Base-by-base conservation (phyloP, 1,284 basidiomycete genomes). In the Apiotrichum siamense region DNA sequence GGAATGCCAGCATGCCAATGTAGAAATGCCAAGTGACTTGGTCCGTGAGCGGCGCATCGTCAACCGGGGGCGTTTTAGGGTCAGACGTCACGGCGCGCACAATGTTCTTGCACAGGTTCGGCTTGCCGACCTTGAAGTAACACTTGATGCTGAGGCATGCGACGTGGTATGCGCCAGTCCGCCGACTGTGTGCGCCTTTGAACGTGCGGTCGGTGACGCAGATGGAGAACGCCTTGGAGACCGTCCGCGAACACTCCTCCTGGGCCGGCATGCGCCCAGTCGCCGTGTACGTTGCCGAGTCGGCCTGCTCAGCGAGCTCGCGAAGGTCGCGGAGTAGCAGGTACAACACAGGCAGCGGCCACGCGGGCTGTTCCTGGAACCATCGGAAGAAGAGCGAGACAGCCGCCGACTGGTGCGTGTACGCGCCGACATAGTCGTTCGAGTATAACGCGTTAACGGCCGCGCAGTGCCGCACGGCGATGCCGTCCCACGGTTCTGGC, bases 81-180 rank as follows among this genome's bases (percentile, higher is more conserved):
- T 89, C 91, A 3, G 87, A 89, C 29, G 85, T 80, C 26, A 97
- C 82, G 1, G 91, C 93, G 44, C 92, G 81, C 27, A 97, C 78
- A 49, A 98, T 87, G 67, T 92, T 97, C 69, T 90, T 89, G 46
- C 91, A 87, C 15, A 97, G 77, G 7, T 89, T 86, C 69, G 96
- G 90, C 53, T 87, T 83, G 72, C 88, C 87, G 41, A 97, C 83
- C 87, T 92, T 66, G 78, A 97, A 97, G 75, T 98, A 98, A 44
- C 85, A 88, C 70, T 97, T 96, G 73, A 98, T 78, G 33, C 92
- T 84, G 54, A 96, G 77, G 7, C 86, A 87, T 1, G 93, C 92
- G n/a, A 96, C 81, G 63, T 92, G 89, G 74, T 97, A 98, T 0
- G 92, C 83, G 3, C 93, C 94, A 84, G 85, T 91, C 74, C 91